These are phyloP conservation scores for Pyricularia grisea DNA, from an alignment of 2,329 filamentous ascomycete species.

Conservation along the genomic window DNA sequence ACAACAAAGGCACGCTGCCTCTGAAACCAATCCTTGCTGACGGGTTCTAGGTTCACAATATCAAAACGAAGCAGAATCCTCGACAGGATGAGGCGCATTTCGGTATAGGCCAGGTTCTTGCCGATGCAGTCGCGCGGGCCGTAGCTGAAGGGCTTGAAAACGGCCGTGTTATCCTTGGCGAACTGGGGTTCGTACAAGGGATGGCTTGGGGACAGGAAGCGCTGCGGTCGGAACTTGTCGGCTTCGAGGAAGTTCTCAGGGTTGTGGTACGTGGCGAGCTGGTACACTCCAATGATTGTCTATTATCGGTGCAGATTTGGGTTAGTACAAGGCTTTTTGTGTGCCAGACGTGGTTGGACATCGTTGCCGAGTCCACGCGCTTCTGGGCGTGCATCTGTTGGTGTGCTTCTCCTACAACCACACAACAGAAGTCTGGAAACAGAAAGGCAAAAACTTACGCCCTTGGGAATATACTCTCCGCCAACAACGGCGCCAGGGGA, in stretches of 20 bases:
- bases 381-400: too few species aligned
- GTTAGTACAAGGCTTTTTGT: too few species aligned
- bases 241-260: not conserved
- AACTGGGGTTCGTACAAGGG: not conserved
- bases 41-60: conserved; percentile 11
- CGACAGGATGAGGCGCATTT: conserved; percentile 31
- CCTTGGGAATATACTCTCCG: not conserved
- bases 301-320: not conserved
- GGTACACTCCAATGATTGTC: not conserved
- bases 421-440: not conserved
- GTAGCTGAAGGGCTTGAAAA: not conserved
- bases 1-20: conserved; percentile 21
- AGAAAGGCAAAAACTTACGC: not conserved
- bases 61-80: conserved; percentile 30
- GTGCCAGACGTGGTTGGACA: too few species aligned
- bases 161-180: not conserved
- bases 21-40: conserved; percentile 21
- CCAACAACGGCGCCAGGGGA: not conserved
- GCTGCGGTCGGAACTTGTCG: not conserved
- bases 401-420: too few species aligned
- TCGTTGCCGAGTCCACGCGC: too few species aligned
- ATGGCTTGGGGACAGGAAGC: not conserved
- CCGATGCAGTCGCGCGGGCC: conserved; percentile 2
- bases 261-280: not conserved
- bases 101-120: conserved; percentile 24